Conservation (phyloP, 1,284 basidiomycete genomes). For the Irpex sp. region DNA sequence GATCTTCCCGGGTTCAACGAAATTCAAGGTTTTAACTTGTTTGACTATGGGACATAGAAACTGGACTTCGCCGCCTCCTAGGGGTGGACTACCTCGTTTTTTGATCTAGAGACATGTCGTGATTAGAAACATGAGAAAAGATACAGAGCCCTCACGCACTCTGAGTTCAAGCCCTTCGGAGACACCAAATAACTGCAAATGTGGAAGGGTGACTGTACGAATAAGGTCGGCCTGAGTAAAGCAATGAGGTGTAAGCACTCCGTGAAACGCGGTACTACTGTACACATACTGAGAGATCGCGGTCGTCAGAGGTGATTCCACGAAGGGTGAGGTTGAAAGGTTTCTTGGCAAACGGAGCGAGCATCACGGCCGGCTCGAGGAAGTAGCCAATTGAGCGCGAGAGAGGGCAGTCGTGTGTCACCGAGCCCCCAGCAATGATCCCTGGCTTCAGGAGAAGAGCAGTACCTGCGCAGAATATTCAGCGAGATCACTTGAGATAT, state of each 20-base stretch:
- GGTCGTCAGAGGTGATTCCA: slow-evolving; percentile 89
- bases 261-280: slow-evolving; percentile 7
- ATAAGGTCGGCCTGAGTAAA: slow-evolving; percentile 78
- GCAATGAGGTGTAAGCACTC: not conserved
- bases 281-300: slow-evolving; percentile 77
- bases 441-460: slow-evolving; percentile 91
- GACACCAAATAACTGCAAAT: slow-evolving; percentile 87
- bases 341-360: slow-evolving; percentile 93
- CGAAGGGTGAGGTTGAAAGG: slow-evolving; percentile 78
- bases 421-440: slow-evolving; percentile 79
- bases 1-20: slow-evolving; percentile 87
- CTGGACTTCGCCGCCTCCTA: slow-evolving; percentile 90
- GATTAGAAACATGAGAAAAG: slow-evolving; percentile 8
- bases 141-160: slow-evolving; percentile 37
- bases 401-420: slow-evolving; percentile 85
- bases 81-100: slow-evolving; percentile 88
- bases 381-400: slow-evolving; percentile 93
- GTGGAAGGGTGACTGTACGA: slow-evolving; percentile 90
- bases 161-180: slow-evolving; percentile 84
- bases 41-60: slow-evolving; percentile 93
- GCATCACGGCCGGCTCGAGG: slow-evolving; percentile 85
- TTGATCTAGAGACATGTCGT: slow-evolving; percentile 61
- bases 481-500: not conserved
- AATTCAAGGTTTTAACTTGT: slow-evolving; percentile 88
- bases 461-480: slow-evolving; percentile 57